These are phyloP conservation scores for Musa itinerans DNA, from an alignment of 176 grass and related monocot genomes.

Conservation along the genomic window DNA sequence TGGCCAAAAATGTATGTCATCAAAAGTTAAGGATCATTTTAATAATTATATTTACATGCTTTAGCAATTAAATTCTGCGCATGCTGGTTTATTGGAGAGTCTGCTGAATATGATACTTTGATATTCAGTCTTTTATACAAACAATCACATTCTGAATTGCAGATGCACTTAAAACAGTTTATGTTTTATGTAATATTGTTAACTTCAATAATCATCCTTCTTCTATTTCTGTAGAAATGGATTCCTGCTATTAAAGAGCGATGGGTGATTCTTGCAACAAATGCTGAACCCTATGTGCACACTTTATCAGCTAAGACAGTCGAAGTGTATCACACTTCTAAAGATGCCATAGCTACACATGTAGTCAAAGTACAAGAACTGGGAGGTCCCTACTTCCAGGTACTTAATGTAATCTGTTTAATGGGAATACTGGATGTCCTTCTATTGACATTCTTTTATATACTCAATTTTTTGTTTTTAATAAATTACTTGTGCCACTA, in stretches of 20 bases:
- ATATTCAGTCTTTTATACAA: background rate
- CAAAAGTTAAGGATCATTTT: background rate
- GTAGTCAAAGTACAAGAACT: background rate
- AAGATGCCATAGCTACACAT: background rate
- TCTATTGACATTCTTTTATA: background rate
- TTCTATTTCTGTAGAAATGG: slow-evolving; percentile 11
- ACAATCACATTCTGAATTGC: background rate
- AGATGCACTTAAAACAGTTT: slow-evolving; percentile 1
- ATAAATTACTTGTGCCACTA: background rate
- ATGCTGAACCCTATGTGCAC: slow-evolving; percentile 2
- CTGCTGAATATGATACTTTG: background rate
- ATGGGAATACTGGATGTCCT: background rate
- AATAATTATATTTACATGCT: slow-evolving; percentile 2
- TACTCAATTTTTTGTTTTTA: background rate
- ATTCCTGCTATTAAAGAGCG: slow-evolving; percentile 16
- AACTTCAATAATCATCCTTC: background rate
- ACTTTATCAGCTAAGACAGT: background rate
- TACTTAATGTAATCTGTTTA: background rate
- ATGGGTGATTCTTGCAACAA: background rate
- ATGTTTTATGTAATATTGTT: background rate
- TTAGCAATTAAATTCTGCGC: background rate
- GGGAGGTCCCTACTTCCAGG: slow-evolving; percentile 10
- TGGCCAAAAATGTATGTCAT: slow-evolving; percentile 16
- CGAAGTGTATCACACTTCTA: slow-evolving; percentile 3
- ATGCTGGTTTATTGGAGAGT: background rate